Evolutionary conservation across 768 basidiomycete species (phyloP), one percentile per base, ranked within the genome.

Genomic region (Termitomyces heimii): DNA sequence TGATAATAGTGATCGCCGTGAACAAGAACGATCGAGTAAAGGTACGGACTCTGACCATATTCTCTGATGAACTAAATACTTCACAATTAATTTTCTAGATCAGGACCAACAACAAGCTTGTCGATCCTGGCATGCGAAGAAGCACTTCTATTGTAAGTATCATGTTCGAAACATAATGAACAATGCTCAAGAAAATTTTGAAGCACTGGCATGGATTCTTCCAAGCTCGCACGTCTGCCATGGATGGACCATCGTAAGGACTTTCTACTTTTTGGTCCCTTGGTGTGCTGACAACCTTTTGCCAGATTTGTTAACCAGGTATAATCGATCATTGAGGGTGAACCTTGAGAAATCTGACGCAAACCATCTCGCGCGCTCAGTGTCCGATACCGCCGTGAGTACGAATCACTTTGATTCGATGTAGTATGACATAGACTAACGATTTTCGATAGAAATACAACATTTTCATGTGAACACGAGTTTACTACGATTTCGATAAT

Each of bases 261-360:
- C 69, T 6, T 34, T 50, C 14, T 24, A 7, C 7, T 16, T 34
- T 50, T 8, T 24, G 4, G 14, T 5, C 7, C 18, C 7, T 4
- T 10, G 16, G 35, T 24, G 13, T 34, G 22, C 24, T 49, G 32
- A 24, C 24, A 32, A 16, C n/a, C 37, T 35, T 34, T 35, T 8
- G 9, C 4, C 34, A 68, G 66, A 14, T 79, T 79, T 55, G 78
- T 79, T 29, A 80, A 75, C 40, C 76, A 79, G 63, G 65, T 64
- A 51, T n/a, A 14, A 16, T 34, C 22, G 6, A 39, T 7, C 26
- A 20, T 9, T 16, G 1, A 16, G 18, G 14, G 16, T 5, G 18
- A 32, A 5, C 2, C 49, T n/a, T n/a, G n/a, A n/a, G n/a, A 24
- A 20, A 2, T 31, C 14, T 42, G 20, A 50, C 31, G 18, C 2